Conservation (phyloP, 179 eudicot species). For the Amaranthus tricolor region DNA sequence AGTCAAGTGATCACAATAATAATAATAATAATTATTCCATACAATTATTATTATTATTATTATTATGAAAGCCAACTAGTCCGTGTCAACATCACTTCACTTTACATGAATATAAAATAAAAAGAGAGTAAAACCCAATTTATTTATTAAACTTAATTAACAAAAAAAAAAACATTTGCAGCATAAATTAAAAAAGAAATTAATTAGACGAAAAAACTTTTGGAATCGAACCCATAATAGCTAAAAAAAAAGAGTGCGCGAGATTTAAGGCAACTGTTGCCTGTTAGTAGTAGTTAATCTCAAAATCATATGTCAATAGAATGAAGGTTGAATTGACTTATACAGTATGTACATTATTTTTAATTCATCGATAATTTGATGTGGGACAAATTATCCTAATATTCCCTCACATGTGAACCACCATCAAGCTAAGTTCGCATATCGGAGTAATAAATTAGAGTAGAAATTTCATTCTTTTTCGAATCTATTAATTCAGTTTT, state of each 20-base stretch:
- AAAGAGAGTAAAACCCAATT: not conserved
- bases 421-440: too few species aligned
- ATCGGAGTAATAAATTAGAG: too few species aligned
- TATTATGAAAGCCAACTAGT: not conserved
- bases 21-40: too few species aligned
- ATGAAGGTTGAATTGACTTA: too few species aligned
- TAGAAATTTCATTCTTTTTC: too few species aligned
- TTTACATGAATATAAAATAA: not conserved
- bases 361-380: too few species aligned
- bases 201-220: not conserved
- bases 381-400: too few species aligned
- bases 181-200: not conserved
- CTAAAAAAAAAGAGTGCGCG: not conserved
- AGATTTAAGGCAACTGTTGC: conserved; percentile 14
- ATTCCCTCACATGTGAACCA: too few species aligned
- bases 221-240: not conserved
- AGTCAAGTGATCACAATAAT: too few species aligned
- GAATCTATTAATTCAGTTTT: too few species aligned
- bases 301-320: too few species aligned
- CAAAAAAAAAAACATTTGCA: not conserved
- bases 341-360: too few species aligned
- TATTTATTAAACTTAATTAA: not conserved
- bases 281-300: not conserved
- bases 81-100: conserved; percentile 10
- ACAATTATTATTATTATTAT: not conserved